Evolutionary conservation across 768 basidiomycete genomes (phyloP), one percentile per base, ranked within the genome.

Genomic region (Tylopilus subfusipes): DNA sequence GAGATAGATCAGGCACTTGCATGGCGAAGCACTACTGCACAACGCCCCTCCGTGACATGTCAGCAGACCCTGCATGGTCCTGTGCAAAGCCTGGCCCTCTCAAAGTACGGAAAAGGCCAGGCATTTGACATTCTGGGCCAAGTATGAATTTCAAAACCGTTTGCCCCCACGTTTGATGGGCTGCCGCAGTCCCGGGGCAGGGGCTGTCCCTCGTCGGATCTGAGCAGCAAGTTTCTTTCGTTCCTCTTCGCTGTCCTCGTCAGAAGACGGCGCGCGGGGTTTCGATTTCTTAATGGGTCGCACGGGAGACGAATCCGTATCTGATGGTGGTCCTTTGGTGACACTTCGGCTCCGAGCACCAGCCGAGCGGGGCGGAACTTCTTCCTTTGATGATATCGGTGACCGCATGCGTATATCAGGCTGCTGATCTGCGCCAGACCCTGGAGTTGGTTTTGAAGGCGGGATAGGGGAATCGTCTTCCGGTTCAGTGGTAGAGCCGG

Each of bases 101-200:
- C 31, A n/a, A n/a, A n/a, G 29, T 16, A 25, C 30, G 24, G 42
- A 16, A 46, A 38, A 46, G 27, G 22, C 14, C 30, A 5, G 18
- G 12, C 34, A 5, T 1, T 39, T 24, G 29, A 39, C 45, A 33
- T 46, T 33, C 50, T 25, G 8, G 39, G 36, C 10, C 29, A 48
- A 22, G 44, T 14, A 43, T 11, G 25, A 50, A 44, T 56, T 77
- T 76, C 89, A 75, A 88, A 91, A 68, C 57, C 85, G 80, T 67
- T 82, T 87, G 29, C 84, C 86, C 33, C 85, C 85, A 59, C 88
- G 81, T 71, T 84, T 90, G 57, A 90, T 75, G 5, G 89, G 89
- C 61, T 91, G 88, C 61, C 82, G 80, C 42, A 83, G 76, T 38
- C 83, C 83, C 50, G 83, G 75, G 56, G 76, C 75, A 46, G 68